A percentile compares a stretch with the other conserved stretches of the same genome.
phyloP scores from a whole-genome alignment of 23 red algal species.

The Gracilaria gracilis region DNA sequence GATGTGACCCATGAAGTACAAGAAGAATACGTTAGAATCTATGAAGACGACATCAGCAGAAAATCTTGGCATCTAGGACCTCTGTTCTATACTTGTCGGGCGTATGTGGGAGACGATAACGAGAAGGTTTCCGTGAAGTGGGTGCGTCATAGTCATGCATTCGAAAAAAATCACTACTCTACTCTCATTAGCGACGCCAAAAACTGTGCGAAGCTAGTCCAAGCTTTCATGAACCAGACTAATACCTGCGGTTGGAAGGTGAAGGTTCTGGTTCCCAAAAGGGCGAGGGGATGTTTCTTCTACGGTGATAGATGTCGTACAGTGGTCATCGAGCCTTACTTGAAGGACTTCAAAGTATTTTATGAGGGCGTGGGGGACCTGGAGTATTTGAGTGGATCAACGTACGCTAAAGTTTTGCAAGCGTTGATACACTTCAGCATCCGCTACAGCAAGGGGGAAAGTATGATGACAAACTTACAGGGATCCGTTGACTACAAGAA shows the following conservation, averaged over 20 bases:
- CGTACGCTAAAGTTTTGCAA: neutral
- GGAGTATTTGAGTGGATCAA: neutral
- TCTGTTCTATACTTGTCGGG: neutral
- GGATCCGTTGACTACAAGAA: conserved; percentile 10
- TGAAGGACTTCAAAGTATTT: neutral
- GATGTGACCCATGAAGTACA: conserved; percentile 21
- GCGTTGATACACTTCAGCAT: conserved; percentile 29
- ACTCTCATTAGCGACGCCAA: neutral
- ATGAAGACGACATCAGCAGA: neutral
- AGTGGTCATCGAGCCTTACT: conserved; percentile 22
- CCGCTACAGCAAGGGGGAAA: neutral
- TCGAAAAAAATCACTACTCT: neutral
- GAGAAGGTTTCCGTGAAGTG: conserved; percentile 25
- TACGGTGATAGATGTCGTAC: neutral
- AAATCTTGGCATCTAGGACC: neutral
- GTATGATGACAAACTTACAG: conserved; percentile 9
- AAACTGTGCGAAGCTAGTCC: conserved; percentile 5
- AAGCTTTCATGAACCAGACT: conserved; percentile 5
- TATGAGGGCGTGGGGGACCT: neutral
- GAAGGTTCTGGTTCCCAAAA: neutral
- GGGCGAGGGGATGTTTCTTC: neutral
- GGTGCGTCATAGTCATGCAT: neutral
- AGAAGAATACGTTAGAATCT: neutral
- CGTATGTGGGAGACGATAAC: conserved; percentile 16
- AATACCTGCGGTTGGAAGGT: neutral